A percentile compares a stretch with the other conserved stretches of the same genome.
Evolutionary conservation across 2,329 filamentous ascomycete species (phyloP).

Genomic region (Rugonectria rugulosa): DNA sequence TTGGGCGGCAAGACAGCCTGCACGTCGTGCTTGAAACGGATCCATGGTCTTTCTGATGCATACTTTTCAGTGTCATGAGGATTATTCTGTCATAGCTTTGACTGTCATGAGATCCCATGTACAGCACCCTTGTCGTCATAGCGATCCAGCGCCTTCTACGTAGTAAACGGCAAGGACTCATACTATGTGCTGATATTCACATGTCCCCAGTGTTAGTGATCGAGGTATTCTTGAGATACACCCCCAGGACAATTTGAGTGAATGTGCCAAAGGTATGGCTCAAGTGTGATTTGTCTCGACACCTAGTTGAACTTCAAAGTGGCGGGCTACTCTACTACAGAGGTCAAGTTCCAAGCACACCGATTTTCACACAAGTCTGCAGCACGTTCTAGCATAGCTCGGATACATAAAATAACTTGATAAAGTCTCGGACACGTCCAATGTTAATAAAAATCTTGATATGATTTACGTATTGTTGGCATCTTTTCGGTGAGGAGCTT

Average conservation of each 20-base stretch:
- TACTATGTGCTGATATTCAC: no score
- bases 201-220: slow-evolving; percentile 2
- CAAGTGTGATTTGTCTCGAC: not conserved
- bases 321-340: not conserved
- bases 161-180: not conserved
- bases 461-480: no score
- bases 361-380: no score
- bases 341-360: no score
- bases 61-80: not conserved
- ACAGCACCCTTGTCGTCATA: not conserved
- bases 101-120: slow-evolving; percentile 4
- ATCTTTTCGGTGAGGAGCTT: no score
- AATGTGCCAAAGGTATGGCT: not conserved
- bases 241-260: not conserved
- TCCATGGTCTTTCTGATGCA: not conserved
- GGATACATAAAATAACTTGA: no score
- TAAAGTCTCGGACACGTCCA: no score
- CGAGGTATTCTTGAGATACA: not conserved
- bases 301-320: not conserved
- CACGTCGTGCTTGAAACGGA: not conserved
- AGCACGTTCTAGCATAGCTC: no score
- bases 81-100: slow-evolving; percentile 1
- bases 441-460: no score
- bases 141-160: not conserved
- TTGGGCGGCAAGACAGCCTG: slow-evolving; percentile 1